phyloP scores from a whole-genome alignment of 768 basidiomycete species.

The Aureoboletus auriporus region DNA sequence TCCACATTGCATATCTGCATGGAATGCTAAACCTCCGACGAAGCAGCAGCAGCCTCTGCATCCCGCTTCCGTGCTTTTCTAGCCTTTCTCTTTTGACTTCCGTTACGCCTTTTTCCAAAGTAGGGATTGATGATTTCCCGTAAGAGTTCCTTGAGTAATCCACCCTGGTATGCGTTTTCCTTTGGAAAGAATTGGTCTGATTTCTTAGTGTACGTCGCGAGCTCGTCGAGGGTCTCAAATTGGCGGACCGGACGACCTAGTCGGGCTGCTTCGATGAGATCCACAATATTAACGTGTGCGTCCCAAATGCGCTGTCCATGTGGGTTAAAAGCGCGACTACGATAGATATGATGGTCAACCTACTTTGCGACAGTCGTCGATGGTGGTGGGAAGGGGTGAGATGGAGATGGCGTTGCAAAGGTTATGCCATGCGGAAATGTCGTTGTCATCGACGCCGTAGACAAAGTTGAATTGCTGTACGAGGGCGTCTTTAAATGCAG shows the following conservation, averaged over 20 bases:
- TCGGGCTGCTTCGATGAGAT: constrained; percentile 22
- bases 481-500: constrained; percentile 19
- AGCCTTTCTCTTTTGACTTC: constrained; percentile 15
- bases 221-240: constrained; percentile 19
- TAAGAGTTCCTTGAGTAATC: constrained; percentile 27
- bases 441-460: constrained; percentile 15
- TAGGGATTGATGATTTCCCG: constrained; percentile 22
- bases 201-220: constrained; percentile 20
- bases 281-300: constrained; percentile 30
- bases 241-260: constrained; percentile 10
- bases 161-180: constrained; percentile 23
- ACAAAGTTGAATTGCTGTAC: constrained; percentile 23
- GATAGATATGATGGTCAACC: not conserved
- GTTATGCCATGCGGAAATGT: constrained; percentile 16
- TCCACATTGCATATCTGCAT: no score
- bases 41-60: no score
- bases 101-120: constrained; percentile 14
- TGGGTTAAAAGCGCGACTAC: no score
- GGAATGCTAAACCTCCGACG: no score
- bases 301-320: constrained; percentile 16
- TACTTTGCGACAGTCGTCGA: constrained; percentile 18
- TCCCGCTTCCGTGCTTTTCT: constrained; percentile 10
- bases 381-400: constrained; percentile 7
- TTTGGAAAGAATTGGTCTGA: constrained; percentile 25
- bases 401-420: constrained; percentile 19